Base-by-base conservation (phyloP, 768 basidiomycete genomes). In the Lentinula detonsa region DNA sequence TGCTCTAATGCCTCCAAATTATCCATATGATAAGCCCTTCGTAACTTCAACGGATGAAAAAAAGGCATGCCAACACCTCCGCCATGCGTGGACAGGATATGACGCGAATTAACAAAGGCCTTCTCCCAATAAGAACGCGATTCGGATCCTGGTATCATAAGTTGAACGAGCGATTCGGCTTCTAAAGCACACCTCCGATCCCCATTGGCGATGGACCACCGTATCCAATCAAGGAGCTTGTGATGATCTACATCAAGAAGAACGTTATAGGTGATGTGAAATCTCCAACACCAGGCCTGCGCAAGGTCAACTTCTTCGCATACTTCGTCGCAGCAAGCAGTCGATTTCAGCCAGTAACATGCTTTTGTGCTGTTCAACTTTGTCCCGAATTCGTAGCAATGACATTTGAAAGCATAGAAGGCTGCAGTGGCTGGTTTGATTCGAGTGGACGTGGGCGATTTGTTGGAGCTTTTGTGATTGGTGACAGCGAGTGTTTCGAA, bases 201-300 rank as follows among this genome's bases (percentile, higher is more conserved):
- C 7, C 62, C 62, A 8, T 46, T 51, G n/a, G 49, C 23, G 39
- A 63, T 50, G 2, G 62, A 15, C 23, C 53, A 43, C 43, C 49
- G 45, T 48, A 63, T 34, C 62, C 62, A 63, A 4, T 63, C 11
- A 1, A 53, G 52, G 3, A 55, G 39, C 2, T 40, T 55, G n/a
- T 46, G 37, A 11, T 39, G 34, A 34, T 48, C 35, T 16, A 63
- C 59, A 45, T 57, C 48, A 1, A 60, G 40, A 15, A 45, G 45
- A 7, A 60, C 59, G 16, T 57, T 45, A 13, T 60, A 57, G 7
- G 62, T 59, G 28, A 51, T 18, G 53, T 63, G 62, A 33, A 63
- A 55, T 9, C 62, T 58, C 62, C 58, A 63, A 34, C 59, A 60
- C 62, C 62, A 60, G 6, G 59, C 62, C 28, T 50, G 62, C 3